Base-by-base conservation (phyloP, 1,284 basidiomycete genomes). In the Marasmius tenuissimus region DNA sequence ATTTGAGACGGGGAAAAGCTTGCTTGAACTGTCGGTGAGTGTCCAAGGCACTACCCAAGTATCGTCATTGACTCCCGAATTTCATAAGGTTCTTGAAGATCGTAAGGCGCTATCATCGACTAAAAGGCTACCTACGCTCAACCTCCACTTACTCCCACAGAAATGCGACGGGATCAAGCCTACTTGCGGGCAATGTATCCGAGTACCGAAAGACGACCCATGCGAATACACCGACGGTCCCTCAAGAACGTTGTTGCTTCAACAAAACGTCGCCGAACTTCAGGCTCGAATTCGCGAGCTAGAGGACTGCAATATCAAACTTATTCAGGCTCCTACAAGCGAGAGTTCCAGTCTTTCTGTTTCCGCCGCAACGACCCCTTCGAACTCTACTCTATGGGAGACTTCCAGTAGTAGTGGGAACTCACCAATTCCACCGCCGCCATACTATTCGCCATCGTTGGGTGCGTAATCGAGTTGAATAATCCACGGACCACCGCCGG, bases 161-260 rank as follows among this genome's bases (percentile, higher is more conserved):
- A 68, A 63, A 67, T 70, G 68, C 49, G 68, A 69, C 39, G 68
- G 68, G 35, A 60, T 56, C 14, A 64, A 63, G 40, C 69, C 69
- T 18, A 58, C 64, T 14, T 70, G 69, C 47, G 66, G 65, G 18
- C 67, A 58, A 12, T 70, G 69, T 57, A 50, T 51, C 5, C 56
- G 56, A 33, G 59, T 60, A 35, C 61, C 64, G 7, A 68, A 68
- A 33, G 67, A 70, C 12, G 70, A 69, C 57, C 62, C 61, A 27
- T 70, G 69, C 57, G 63, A 68, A 57, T 70, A 65, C 52, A 63
- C 64, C 2, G 64, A 70, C 42, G 66, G 63, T 39, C 62, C 62
- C 3, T 69, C 68, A 22, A 60, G 67, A 34, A 65, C 67, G n/a
- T 52, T 60, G 11, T 60, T 62, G 11, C 63, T 69, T 12, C 66